Conservation (phyloP, 164 flowering plant species). For the Taxillus chinensis region DNA sequence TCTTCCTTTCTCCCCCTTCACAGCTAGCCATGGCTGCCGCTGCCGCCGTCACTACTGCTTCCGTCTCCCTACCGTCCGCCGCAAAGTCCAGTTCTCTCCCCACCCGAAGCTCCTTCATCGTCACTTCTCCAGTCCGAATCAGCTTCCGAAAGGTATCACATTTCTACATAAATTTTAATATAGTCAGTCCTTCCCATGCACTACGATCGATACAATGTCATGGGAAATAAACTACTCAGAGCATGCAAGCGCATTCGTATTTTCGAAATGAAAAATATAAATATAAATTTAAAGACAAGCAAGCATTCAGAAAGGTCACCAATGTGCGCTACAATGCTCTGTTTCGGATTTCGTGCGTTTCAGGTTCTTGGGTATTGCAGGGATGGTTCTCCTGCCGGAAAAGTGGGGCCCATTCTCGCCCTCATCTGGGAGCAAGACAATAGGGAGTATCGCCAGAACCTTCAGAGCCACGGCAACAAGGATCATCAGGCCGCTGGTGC, state of each 20-base stretch:
- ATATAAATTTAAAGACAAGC: no score
- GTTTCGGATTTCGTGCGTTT: constrained; percentile 3
- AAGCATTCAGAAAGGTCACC: no score
- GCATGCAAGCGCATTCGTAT: no score
- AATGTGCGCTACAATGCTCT: no score
- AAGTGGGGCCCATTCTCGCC: constrained; percentile 38
- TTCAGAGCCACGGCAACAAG: constrained; percentile 47
- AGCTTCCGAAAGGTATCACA: constrained; percentile 50
- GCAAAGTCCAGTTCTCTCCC: constrained; percentile 62
- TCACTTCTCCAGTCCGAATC: constrained; percentile 44
- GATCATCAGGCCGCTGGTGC: constrained; percentile 42
- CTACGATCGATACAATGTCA: no score
- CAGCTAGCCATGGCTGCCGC: constrained; percentile 5
- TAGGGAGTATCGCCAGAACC: constrained; percentile 51
- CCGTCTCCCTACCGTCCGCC: constrained; percentile 72
- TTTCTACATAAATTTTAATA: not conserved
- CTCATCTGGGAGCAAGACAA: no score
- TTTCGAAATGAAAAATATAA: no score
- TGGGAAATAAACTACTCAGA: no score
- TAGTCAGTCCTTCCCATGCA: no score
- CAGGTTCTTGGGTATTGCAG: constrained; percentile 40
- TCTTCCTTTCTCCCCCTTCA: not conserved
- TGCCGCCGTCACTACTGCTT: constrained; percentile 77
- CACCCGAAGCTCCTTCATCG: constrained; percentile 37
- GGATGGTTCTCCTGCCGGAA: constrained; percentile 38